A percentile compares a stretch with the other conserved stretches of the same genome.
phyloP scores from a whole-genome alignment of 345 rosid genomes.

The Carallia pectinifolia region DNA sequence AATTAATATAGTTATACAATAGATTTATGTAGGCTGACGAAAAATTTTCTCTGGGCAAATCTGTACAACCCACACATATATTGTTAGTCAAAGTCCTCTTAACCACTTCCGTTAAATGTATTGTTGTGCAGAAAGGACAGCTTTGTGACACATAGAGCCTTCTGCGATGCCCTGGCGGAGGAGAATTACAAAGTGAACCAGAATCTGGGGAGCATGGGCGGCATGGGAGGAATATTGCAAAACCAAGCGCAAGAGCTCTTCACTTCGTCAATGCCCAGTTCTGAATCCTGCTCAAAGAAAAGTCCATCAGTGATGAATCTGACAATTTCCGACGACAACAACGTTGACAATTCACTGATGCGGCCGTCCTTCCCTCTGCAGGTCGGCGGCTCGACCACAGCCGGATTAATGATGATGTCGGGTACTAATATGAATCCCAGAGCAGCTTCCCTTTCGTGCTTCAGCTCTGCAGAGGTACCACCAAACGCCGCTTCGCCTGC shows the following conservation, averaged over 20 bases:
- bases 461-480: constrained; percentile 23
- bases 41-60: no score
- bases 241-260: constrained; percentile 35
- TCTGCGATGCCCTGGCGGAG: constrained; percentile 58
- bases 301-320: constrained; percentile 28
- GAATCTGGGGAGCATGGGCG: constrained; percentile 17
- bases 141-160: constrained; percentile 60
- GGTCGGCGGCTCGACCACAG: constrained; percentile 27
- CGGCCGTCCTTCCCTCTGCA: constrained; percentile 27
- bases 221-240: constrained; percentile 26
- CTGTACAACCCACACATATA: no score
- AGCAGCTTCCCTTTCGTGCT: constrained; percentile 12
- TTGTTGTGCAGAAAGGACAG: constrained; percentile 48
- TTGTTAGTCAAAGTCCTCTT: no score
- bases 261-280: constrained; percentile 35
- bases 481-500: constrained; percentile 23
- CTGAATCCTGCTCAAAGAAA: constrained; percentile 34
- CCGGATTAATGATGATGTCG: constrained; percentile 28
- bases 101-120: background rate
- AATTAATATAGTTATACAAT: no score
- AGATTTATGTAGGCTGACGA: no score
- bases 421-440: constrained; percentile 23
- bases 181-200: constrained; percentile 42
- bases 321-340: constrained; percentile 26
- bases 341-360: constrained; percentile 24